phyloP scores from a whole-genome alignment of 305 asterid species.

The Salvia sclarea region DNA sequence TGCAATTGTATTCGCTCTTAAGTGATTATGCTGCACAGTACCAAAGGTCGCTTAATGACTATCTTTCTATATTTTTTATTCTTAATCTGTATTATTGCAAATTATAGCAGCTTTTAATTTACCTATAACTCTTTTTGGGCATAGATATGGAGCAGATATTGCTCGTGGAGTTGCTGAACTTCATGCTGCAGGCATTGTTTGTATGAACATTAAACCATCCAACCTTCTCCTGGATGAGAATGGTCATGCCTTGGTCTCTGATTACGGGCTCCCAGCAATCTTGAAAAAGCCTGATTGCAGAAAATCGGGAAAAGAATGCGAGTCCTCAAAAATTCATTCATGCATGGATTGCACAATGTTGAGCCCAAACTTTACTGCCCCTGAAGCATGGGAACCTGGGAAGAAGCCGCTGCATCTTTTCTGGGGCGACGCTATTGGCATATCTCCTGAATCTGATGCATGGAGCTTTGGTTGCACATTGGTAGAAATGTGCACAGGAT shows the following conservation, averaged over 20 bases:
- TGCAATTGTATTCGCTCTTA: not conserved
- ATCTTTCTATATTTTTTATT: slow-evolving; percentile 14
- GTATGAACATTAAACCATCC: slow-evolving; percentile 96
- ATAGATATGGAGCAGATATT: slow-evolving; percentile 96
- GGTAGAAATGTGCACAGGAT: slow-evolving; percentile 99
- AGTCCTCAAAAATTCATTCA: slow-evolving; percentile 81
- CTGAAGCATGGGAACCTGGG: slow-evolving; percentile 99
- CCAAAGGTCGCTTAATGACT: slow-evolving; percentile 14
- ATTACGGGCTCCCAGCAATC: slow-evolving; percentile 95
- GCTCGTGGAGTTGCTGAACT: slow-evolving; percentile 99
- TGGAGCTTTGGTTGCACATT: slow-evolving; percentile 99
- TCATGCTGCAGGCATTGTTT: slow-evolving; percentile 97
- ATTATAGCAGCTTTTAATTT: slow-evolving; percentile 20
- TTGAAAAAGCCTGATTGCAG: slow-evolving; percentile 82
- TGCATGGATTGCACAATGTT: slow-evolving; percentile 99
- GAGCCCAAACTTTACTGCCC: slow-evolving; percentile 95
- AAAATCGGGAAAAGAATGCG: slow-evolving; percentile 78
- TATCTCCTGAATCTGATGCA: slow-evolving; percentile 95
- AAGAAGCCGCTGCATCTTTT: slow-evolving; percentile 87
- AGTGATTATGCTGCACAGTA: slow-evolving; percentile 5
- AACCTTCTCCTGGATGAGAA: slow-evolving; percentile 89
- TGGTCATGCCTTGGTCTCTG: slow-evolving; percentile 95
- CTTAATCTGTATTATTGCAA: slow-evolving; percentile 10
- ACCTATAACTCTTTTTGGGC: slow-evolving; percentile 25
- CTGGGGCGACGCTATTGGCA: slow-evolving; percentile 98